Conservation (phyloP, 1,284 basidiomycete species). For the Rhodotorula sp. region DNA sequence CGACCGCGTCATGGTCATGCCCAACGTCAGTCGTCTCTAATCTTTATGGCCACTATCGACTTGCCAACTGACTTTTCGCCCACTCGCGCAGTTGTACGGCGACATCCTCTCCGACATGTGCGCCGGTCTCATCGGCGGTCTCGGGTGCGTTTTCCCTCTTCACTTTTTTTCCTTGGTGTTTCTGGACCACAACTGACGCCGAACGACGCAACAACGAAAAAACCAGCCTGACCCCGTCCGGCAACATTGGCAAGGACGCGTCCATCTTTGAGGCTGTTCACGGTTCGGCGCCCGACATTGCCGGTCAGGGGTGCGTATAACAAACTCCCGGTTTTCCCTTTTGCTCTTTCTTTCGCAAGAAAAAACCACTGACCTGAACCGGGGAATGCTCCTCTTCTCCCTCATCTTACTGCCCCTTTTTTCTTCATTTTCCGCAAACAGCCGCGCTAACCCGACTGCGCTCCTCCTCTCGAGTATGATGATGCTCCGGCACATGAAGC, state of each 20-base stretch:
- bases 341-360: too few relatives aligned
- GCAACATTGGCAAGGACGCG: conserved; percentile 81
- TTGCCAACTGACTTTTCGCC: conserved; percentile 2
- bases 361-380: too few relatives aligned
- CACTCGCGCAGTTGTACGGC: conserved; percentile 50
- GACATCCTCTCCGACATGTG: conserved; percentile 99
- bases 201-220: too few relatives aligned
- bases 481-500: conserved; percentile 98
- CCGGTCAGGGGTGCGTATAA: conserved; percentile 53
- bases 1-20: conserved; percentile 99
- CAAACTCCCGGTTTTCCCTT: not conserved
- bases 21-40: conserved; percentile 63
- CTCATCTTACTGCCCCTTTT: not conserved
- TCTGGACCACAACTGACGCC: too few relatives aligned
- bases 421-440: conserved; percentile 31
- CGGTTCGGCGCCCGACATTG: conserved; percentile 73
- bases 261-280: conserved; percentile 99
- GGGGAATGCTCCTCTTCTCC: not conserved
- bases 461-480: conserved; percentile 94
- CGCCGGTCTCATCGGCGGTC: conserved; percentile 95
- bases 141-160: conserved; percentile 58
- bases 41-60: not conserved
- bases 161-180: not conserved
- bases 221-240: conserved; percentile 78
- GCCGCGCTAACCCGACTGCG: conserved; percentile 94